Base-by-base conservation (phyloP, 371 early-diverging fungal species). In the Syncephalastrum racemosum region DNA sequence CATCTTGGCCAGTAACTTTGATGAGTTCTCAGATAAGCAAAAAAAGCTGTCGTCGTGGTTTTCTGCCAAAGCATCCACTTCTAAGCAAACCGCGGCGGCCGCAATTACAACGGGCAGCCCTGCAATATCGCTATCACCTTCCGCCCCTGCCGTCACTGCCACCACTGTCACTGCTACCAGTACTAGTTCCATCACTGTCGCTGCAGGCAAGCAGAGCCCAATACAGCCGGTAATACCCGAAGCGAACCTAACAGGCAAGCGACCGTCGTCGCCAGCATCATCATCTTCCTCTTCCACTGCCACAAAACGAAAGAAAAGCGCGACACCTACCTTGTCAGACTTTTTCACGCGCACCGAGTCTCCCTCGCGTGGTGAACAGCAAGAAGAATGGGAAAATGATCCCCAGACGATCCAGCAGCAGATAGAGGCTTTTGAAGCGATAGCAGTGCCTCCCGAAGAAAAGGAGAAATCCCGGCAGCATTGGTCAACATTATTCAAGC, bases 1-100 rank as follows among this genome's bases (percentile, higher is more conserved):
- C n/a, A 66, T 90, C 7, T 82, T 88, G 49, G 73, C 88, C 12
- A 75, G 67, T 47, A 82, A 79, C 56, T 85, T 79, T 67, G 74
- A 81, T 4, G 84, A 84, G 58, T 90, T 87, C 67, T 66, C 78
- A 18, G 82, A 80, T 23, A 78, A 69, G 42, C 86, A 88, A 61
- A 82, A 82, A 55, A 84, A 80, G 42, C 40, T 86, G 39, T 68
- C 66, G 4, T 64, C 58, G 7, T 84, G 80, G 64, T 81, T 84
- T 55, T 46, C 40, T 4, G 40, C 54, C 1, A 44, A 51, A 43
- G 20, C 63, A 25, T 12, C 46, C 14, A 36, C 18, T 36, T 24
- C 58, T 49, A 52, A 46, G 20, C 22, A 25, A 41, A 4, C 56
- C 7, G 18, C 61, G 18, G 14, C 56, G 3, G 36, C 36, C 12